Evolutionary conservation across 2,329 filamentous ascomycete species (phyloP).

Genomic region (Clonostachys byssicola): DNA sequence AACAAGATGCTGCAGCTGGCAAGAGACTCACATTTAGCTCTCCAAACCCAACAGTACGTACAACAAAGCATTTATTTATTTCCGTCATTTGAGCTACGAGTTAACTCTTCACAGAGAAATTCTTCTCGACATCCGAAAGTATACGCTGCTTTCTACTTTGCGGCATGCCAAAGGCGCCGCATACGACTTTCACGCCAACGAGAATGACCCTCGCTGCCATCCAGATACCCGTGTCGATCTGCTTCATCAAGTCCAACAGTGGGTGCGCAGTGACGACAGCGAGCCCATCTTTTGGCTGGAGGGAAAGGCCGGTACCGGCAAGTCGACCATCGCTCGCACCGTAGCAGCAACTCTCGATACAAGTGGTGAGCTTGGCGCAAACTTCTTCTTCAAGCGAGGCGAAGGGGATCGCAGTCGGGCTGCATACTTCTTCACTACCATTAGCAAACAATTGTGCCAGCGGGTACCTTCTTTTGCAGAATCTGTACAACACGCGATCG

Average conservation of each 20-base stretch:
- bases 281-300: neutral
- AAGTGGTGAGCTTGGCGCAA: neutral
- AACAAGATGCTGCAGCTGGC: too few relatives aligned
- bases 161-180: too few relatives aligned
- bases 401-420: neutral
- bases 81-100: too few relatives aligned
- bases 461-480: neutral
- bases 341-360: neutral
- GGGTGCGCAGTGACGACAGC: neutral
- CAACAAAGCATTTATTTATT: too few relatives aligned
- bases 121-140: too few relatives aligned
- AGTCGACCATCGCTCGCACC: conserved; percentile 1
- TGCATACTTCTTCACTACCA: neutral
- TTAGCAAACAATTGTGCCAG: neutral
- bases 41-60: too few relatives aligned
- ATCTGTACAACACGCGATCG: neutral
- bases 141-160: too few relatives aligned
- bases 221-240: neutral
- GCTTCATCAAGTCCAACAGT: neutral
- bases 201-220: neutral
- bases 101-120: too few relatives aligned
- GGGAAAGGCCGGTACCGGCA: neutral
- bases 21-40: too few relatives aligned
- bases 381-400: neutral
- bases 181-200: neutral